Percentiles rank a stretch among this genome's conserved stretches.
Conservation (phyloP, 2,329 filamentous ascomycete species). For the Pseudocercospora vitis region DNA sequence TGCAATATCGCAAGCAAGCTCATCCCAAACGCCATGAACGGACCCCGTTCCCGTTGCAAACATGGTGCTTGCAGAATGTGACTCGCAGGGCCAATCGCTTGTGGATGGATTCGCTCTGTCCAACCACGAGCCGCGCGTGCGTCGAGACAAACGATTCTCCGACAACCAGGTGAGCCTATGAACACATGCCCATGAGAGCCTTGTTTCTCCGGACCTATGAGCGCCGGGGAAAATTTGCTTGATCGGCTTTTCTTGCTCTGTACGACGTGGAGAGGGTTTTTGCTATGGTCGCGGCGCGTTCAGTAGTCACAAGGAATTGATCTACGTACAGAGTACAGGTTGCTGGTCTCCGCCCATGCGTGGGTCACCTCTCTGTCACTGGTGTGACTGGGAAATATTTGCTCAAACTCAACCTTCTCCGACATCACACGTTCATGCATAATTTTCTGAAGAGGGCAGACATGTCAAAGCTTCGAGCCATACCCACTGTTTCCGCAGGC, state of each 20-base stretch:
- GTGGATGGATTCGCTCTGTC: background rate
- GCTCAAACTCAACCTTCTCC: background rate
- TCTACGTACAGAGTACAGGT: too few species aligned
- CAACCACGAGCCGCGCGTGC: background rate
- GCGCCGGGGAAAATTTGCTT: background rate
- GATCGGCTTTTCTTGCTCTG: background rate
- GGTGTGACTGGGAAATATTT: background rate
- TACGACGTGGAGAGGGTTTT: too few species aligned
- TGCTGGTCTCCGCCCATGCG: too few species aligned
- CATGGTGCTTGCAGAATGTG: conserved; percentile 1
- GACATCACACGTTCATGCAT: background rate
- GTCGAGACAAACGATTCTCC: background rate
- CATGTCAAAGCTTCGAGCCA: too few species aligned
- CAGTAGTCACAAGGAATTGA: too few species aligned
- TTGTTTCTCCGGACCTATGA: background rate
- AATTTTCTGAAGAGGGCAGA: too few species aligned
- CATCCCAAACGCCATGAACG: too few species aligned
- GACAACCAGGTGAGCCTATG: background rate
- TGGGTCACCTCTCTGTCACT: background rate
- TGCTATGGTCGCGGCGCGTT: too few species aligned
- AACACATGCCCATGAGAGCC: background rate
- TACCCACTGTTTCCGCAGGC: too few species aligned
- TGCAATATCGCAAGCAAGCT: background rate
- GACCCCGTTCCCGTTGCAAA: background rate
- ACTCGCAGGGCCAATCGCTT: background rate